Base-by-base conservation (phyloP, 768 basidiomycete species). In the Xanthoconium stramineum region DNA sequence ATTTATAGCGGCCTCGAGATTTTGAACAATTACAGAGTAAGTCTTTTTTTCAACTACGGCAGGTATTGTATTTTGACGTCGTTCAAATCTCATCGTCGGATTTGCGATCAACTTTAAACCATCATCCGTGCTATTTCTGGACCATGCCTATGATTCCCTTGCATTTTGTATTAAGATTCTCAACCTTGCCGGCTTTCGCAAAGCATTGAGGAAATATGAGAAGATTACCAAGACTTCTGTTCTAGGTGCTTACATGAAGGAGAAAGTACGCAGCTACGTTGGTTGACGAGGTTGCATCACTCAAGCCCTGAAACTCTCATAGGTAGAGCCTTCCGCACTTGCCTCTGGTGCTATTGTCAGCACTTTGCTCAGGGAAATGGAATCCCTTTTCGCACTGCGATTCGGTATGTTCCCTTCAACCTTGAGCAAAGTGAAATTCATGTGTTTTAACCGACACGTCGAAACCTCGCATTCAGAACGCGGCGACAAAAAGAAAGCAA, bases 111-210 rank as follows among this genome's bases (percentile, higher is more conserved):
- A 42, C 24, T 12, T 39, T 43, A 47, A 24, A 42, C 32, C 50
- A 36, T 38, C 35, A 20, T 33, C 20, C 13, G 8, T 45, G 32
- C 47, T 50, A 32, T 45, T 19, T 17, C 32, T 39, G 53, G 19
- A 19, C 15, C 20, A 20, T 20, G 10, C 47, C 5, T 30, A 39
- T 35, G 10, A 17, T 52, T 52, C 8, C 28, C 24, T 28, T 28
- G 14, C 38, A n/a, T 44, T 30, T 36, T 38, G 11, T 28, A 30
- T 30, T 10, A 59, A 92, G 87, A 83, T 89, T 44, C 72, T 98
- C 39, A 98, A 99, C 69, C 71, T 94, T 11, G 90, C 91, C 1
- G 97, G 96, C 2, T 94, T 97, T 69, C 79, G 89, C 29, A 94
- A 94, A 68, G 86, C 85, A 0, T 68, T 94, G 54, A 93, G 89